phyloP scores from a whole-genome alignment of 2,329 filamentous ascomycete species.

The Podosphaera fusca region DNA sequence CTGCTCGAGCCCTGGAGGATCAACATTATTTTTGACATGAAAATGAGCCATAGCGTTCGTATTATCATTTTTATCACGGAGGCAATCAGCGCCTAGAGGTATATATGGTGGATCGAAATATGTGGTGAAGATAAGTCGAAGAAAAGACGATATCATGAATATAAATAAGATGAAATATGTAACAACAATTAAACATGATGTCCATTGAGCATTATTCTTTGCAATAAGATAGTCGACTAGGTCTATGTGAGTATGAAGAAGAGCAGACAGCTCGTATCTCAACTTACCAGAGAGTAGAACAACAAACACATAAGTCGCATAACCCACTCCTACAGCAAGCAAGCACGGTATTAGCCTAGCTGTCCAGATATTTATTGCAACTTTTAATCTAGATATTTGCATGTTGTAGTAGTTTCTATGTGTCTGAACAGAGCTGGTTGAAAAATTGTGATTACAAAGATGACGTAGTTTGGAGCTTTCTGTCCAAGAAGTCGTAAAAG shows the following conservation, averaged over 20 bases:
- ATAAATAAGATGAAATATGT: conserved; percentile 52
- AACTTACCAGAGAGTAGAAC: conserved; percentile 31
- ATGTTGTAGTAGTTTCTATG: too few species aligned
- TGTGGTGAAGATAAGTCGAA: conserved; percentile 46
- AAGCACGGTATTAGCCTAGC: conserved; percentile 39
- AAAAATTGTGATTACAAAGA: too few species aligned
- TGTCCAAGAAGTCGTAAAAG: too few species aligned
- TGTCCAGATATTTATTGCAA: conserved; percentile 12
- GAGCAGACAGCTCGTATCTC: too few species aligned
- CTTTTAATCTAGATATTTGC: neutral
- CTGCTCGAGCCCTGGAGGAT: conserved; percentile 43
- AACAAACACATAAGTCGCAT: conserved; percentile 49
- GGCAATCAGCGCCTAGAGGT: conserved; percentile 30
- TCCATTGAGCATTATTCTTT: conserved; percentile 20
- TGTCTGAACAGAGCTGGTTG: neutral
- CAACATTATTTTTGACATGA: conserved; percentile 18
- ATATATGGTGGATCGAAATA: conserved; percentile 50
- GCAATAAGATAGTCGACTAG: conserved; percentile 51
- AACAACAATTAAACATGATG: conserved; percentile 46
- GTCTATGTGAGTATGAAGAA: neutral
- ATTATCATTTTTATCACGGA: conserved; percentile 5
- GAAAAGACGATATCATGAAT: conserved; percentile 41
- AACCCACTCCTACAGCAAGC: conserved; percentile 40
- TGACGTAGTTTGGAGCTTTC: too few species aligned
- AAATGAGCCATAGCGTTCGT: conserved; percentile 10